Evolutionary conservation across 164 flowering plant genomes (phyloP), one percentile per base, ranked within the genome.

Genomic region (Cinnamomum micranthum): DNA sequence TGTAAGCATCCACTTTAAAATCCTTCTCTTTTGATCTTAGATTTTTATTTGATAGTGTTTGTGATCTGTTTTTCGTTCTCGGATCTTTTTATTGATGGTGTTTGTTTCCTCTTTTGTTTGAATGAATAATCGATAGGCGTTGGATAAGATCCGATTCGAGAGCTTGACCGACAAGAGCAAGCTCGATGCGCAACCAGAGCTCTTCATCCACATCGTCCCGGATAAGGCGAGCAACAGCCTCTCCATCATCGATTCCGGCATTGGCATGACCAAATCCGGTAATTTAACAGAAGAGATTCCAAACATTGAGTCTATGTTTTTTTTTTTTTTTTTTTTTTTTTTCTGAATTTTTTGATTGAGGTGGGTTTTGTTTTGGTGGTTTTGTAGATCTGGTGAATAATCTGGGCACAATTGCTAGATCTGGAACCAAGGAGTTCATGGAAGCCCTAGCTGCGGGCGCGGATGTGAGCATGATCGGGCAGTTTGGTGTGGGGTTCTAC

Each of bases 351-450:
- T 35, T 35, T 13, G 20, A 55, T 6, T 55, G 60, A 55, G 6
- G n/a, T 17, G 60, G 17, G 60, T 66, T 15, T 73, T 50, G 62
- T 35, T 66, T 20, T 12, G 60, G n/a, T 55, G 60, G 6, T 28
- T 24, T 31, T 50, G 9, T 65, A 84, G 89, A 86, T 63, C 63
- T 84, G 85, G 89, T 84, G 79, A 86, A 86, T 79, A 85, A 86
- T 59, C 71, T 85, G 68, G 89, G 89, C 3, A 86, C 87, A 13
- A 86, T 86, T 73, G 87, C 89, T 6, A 83, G 86, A 77, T 86
- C 87, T 22, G 89, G 89, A 2, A 86, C 89, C 17, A 86, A 85
- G 79, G 89, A 86, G 75, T 86, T 86, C 77, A 86, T 86, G 89
- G 89, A 86, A 70, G 89, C 89, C 15, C 60, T 83, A 52, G 73